These are phyloP conservation scores for Penicillium janthinellum DNA, from an alignment of 2,329 filamentous ascomycete species.

Conservation along the genomic window DNA sequence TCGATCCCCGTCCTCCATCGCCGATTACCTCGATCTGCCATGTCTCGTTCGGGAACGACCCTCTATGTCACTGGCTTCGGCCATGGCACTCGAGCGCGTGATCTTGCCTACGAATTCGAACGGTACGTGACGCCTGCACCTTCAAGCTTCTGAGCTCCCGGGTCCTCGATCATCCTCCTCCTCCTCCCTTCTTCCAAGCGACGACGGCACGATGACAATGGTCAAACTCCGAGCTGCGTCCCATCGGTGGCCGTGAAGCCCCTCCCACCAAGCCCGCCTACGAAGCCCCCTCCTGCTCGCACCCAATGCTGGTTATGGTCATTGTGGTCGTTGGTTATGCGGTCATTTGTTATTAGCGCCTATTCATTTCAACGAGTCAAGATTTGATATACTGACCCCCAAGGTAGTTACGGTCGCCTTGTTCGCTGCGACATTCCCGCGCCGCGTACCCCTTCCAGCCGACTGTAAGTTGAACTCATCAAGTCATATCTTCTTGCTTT, in stretches of 20 bases:
- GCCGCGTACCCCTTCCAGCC: constrained; percentile 86
- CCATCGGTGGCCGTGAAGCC: background rate
- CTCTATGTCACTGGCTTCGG: constrained; percentile 99
- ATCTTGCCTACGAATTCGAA: constrained; percentile 99
- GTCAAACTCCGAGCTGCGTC: constrained; percentile 5
- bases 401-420: constrained; percentile 84
- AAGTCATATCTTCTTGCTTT: constrained; percentile 12
- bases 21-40: constrained; percentile 42
- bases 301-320: constrained; percentile 7
- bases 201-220: constrained; percentile 28
- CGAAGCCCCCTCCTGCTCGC: background rate
- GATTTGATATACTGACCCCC: constrained; percentile 43
- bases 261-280: background rate
- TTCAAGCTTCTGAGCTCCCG: constrained; percentile 45
- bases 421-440: constrained; percentile 98
- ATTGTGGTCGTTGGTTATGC: constrained; percentile 13
- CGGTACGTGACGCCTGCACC: constrained; percentile 76
- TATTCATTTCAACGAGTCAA: constrained; percentile 1
- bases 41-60: constrained; percentile 92
- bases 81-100: constrained; percentile 96
- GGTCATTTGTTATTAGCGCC: constrained; percentile 20
- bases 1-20: background rate
- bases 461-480: constrained; percentile 74
- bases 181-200: constrained; percentile 36
- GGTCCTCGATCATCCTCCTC: constrained; percentile 29